Evolutionary conservation across 371 early-diverging fungal species (phyloP), one percentile per base, ranked within the genome.

Genomic region (Capillidium rhysosporum): DNA sequence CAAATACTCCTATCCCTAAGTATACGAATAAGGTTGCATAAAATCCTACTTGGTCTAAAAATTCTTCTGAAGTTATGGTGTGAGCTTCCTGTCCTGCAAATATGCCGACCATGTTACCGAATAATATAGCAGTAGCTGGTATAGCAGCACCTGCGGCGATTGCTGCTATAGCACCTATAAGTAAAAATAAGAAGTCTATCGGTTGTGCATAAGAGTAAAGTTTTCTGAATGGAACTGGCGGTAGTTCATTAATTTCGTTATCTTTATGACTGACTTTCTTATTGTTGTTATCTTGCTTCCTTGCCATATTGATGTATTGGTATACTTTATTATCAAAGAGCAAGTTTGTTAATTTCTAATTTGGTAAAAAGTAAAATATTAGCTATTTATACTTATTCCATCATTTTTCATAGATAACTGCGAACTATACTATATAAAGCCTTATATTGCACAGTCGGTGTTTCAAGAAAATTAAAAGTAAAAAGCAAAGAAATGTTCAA

Each of bases 161-260:
- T 9, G 70, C 67, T 48, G 52, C 52, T 2, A 68, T 1, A 7
- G 59, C 20, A 7, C 73, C 73, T 39, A 64, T 29, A 29, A 52
- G 12, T 60, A 70, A 63, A 0, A 55, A 9, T 7, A 69, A 5
- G 46, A 58, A 59, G 65, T 90, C 90, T 3, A 49, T 51, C 0
- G 62, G 39, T 14, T 72, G 72, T 1, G 86, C 80, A 56, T 77
- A 86, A 40, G 80, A 73, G 58, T 76, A 84, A 24, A 86, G 71
- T 60, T 68, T 57, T 49, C 7, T 2, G 24, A 49, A 49, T 7
- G 51, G 38, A 20, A 49, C 51, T 61, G 58, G 58, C 51, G 53
- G 40, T n/a, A 28, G 20, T 57, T 58, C 84, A n/a, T n/a, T n/a
- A n/a, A n/a, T n/a, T n/a, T n/a, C n/a, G n/a, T n/a, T n/a, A n/a